These are phyloP conservation scores for Pleoardoris graminearum DNA, from an alignment of 2,329 filamentous ascomycete genomes.

Conservation along the genomic window DNA sequence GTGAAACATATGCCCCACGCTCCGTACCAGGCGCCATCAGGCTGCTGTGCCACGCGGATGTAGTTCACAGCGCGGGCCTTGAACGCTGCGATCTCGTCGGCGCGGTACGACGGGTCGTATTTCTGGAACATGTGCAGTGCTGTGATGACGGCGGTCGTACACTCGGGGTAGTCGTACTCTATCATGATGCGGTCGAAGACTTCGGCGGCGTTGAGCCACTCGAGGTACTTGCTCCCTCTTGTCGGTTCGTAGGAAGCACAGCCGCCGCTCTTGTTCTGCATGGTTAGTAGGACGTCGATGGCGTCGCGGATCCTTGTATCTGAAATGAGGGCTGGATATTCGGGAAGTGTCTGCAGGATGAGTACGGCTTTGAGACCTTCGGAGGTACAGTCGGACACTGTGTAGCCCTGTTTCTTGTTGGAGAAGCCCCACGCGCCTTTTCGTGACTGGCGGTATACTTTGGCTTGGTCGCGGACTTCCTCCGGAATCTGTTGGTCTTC, in stretches of 20 bases:
- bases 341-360: constrained; percentile 74
- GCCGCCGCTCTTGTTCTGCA: constrained; percentile 85
- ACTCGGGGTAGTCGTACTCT: constrained; percentile 97
- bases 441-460: constrained; percentile 84
- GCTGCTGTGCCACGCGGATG: constrained; percentile 76
- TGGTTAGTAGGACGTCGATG: constrained; percentile 85
- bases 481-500: constrained; percentile 90
- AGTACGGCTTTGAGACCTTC: constrained; percentile 88
- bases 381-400: constrained; percentile 90
- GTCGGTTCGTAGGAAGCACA: constrained; percentile 89
- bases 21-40: constrained; percentile 95
- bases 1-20: constrained; percentile 98
- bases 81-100: constrained; percentile 72
- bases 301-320: constrained; percentile 82
- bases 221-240: constrained; percentile 75
- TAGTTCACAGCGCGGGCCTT: constrained; percentile 75
- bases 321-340: constrained; percentile 72
- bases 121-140: constrained; percentile 80
- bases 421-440: constrained; percentile 98
- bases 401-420: constrained; percentile 89
- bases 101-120: constrained; percentile 79
- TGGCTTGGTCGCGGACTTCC: constrained; percentile 73
- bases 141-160: constrained; percentile 92
- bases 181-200: constrained; percentile 98
- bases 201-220: constrained; percentile 91